phyloP scores from a whole-genome alignment of 352 stramenopile genomes.

The Thalassiosira gravida region DNA sequence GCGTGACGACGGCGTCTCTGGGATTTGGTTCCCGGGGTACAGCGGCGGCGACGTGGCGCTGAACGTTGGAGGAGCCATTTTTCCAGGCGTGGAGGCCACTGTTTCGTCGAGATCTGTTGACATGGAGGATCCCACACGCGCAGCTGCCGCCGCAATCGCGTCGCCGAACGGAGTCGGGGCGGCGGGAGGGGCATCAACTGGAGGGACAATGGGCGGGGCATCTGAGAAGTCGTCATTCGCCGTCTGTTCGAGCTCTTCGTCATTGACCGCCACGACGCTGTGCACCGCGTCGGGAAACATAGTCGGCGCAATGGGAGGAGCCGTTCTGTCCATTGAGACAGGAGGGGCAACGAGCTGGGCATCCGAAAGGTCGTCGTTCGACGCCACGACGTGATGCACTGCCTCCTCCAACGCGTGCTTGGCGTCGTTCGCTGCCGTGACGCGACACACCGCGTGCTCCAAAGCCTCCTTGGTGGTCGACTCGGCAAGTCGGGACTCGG shows the following conservation, averaged over 20 bases:
- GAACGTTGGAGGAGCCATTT: neutral
- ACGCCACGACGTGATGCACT: conserved; percentile 10
- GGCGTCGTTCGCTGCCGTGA: too few relatives aligned
- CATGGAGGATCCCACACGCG: neutral
- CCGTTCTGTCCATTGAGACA: too few relatives aligned
- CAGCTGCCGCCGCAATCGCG: neutral
- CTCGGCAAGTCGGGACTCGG: too few relatives aligned
- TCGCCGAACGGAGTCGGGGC: neutral
- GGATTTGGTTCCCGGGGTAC: conserved; percentile 21
- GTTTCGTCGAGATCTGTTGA: too few relatives aligned
- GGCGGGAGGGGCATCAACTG: neutral
- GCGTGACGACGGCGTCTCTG: conserved; percentile 14
- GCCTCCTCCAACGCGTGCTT: conserved; percentile 12
- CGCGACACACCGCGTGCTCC: too few relatives aligned
- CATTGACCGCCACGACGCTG: too few relatives aligned
- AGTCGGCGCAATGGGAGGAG: too few relatives aligned
- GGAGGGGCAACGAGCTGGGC: neutral
- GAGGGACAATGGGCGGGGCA: neutral
- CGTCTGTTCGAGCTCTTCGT: too few relatives aligned
- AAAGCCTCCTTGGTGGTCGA: too few relatives aligned
- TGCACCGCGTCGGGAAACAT: too few relatives aligned
- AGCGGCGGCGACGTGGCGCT: conserved; percentile 3
- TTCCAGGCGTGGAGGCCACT: too few relatives aligned
- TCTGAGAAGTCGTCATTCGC: too few relatives aligned
- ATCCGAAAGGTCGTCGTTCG: neutral